phyloP scores from a whole-genome alignment of 2,329 filamentous ascomycete genomes.

The Elsinoe necatrix region DNA sequence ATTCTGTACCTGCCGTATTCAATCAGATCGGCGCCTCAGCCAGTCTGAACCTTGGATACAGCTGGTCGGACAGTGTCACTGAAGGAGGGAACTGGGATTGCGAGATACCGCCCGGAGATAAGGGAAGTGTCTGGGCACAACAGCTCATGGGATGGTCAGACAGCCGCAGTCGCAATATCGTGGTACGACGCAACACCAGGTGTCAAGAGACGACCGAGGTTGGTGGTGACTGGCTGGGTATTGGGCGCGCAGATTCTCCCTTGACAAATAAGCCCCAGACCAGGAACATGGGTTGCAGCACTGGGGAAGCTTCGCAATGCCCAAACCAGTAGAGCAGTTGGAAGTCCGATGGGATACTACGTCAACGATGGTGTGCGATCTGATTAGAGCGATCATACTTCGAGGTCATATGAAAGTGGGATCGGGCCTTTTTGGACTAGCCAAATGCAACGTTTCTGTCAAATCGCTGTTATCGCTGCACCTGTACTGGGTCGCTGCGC shows the following conservation, averaged over 20 bases:
- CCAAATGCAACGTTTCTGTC: no score
- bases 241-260: no score
- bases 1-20: neutral
- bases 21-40: neutral
- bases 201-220: no score
- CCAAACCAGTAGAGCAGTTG: neutral
- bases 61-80: neutral
- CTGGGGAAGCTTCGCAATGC: neutral
- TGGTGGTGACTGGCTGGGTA: no score
- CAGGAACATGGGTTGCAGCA: neutral
- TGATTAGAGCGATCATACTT: no score
- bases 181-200: no score
- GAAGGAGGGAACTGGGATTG: neutral
- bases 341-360: no score
- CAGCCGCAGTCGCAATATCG: neutral
- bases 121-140: neutral
- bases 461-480: no score
- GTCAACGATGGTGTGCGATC: no score
- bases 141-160: slow-evolving; percentile 1
- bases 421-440: no score
- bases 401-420: no score
- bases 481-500: no score
- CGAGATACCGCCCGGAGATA: neutral
- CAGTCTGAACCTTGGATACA: neutral
- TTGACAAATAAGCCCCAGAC: neutral